Evolutionary conservation across 2,329 filamentous ascomycete genomes (phyloP), one percentile per base, ranked within the genome.

Genomic region (Talaromyces marneffei): DNA sequence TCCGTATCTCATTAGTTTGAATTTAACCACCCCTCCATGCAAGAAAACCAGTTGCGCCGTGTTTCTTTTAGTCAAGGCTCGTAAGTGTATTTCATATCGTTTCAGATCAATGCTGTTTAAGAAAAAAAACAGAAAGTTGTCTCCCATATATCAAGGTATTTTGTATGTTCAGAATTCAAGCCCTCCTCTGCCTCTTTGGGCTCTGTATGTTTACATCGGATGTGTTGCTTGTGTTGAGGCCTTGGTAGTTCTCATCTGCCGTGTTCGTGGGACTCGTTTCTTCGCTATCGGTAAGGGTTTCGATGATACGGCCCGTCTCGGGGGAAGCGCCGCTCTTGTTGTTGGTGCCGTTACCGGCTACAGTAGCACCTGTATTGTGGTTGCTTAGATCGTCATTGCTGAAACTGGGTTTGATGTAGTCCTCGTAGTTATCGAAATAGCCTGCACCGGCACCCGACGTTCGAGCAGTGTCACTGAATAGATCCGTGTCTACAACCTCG

Each of bases 271-370:
- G 78, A 60, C 77, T 79, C 1, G 77, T 75, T 10, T 71, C 65
- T 64, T 78, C 77, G 60, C 77, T 79, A 64, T 78, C 77, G 9
- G 77, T 76, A 63, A 79, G 68, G 14, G 76, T 74, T 64, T 79
- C 77, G 27, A 78, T 71, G 16, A 77, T 72, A 4, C 71, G 67
- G 9, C 71, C 71, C 2, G 72, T 64, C 27, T 73, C 71, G n/a
- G 64, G 59, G 31, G 65, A 64, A 50, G 62, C 64, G 20, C 60
- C 63, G 53, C 59, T 62, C 9, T 62, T 55, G 16, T 52, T 61
- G 12, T 64, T 60, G 1, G 59, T 37, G 20, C 63, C 60, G 3
- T 61, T 61, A 23, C 60, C 63, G 4, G 42, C 23, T 31, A 48
- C 62, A 16, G n/a, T 23, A 33, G 44, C 58, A 44, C 7, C n/a